Evolutionary conservation across 1,284 basidiomycete genomes (phyloP), one percentile per base, ranked within the genome.

Genomic region (Boletus sp.): DNA sequence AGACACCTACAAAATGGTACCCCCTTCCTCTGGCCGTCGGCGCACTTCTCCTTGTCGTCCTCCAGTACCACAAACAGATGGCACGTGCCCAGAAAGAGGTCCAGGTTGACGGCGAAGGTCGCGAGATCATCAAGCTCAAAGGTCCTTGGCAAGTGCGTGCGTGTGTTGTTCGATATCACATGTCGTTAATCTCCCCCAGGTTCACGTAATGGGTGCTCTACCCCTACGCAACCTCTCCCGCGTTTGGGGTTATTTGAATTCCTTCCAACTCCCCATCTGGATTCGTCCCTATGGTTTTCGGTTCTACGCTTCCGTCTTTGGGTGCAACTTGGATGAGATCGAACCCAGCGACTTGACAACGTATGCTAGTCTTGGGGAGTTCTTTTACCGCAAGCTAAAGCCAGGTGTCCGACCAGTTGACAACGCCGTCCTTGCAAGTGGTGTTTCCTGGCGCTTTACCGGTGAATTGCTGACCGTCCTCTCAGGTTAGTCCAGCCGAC

Each of bases 201-300:
- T 98, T 30, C 93, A 97, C 76, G 95, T 99, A 56, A 83, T 99
- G 52, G 97, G 95, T 56, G 96, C 96, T 10, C 85, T 99, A 6
- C 97, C 97, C 0, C 84, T 99, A 21, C 89, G 96, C 49, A 94
- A 94, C 67, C 88, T 98, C 71, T 98, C 95, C 30, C 90, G 96
- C 9, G 78, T 98, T 11, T 99, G 97, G 95, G 97, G 97, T 11
- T 96, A 95, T 77, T 73, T 97, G 60, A 99, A 98, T 79, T 92
- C 90, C 5, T 80, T 95, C 55, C 90, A 95, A 64, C 85, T 99
- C 3, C 97, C 97, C 28, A 83, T 97, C 59, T 99, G 96, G 97
- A 87, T 95, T 77, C 83, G 97, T 30, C 95, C 95, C 1, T 88
- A 87, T 70, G 94, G 95, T 38, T 91, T 96, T 81, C 84, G 85